Percentiles rank a stretch among this genome's conserved stretches.
phyloP scores from a whole-genome alignment of 768 basidiomycete genomes.

The Tricholoma matsutake region DNA sequence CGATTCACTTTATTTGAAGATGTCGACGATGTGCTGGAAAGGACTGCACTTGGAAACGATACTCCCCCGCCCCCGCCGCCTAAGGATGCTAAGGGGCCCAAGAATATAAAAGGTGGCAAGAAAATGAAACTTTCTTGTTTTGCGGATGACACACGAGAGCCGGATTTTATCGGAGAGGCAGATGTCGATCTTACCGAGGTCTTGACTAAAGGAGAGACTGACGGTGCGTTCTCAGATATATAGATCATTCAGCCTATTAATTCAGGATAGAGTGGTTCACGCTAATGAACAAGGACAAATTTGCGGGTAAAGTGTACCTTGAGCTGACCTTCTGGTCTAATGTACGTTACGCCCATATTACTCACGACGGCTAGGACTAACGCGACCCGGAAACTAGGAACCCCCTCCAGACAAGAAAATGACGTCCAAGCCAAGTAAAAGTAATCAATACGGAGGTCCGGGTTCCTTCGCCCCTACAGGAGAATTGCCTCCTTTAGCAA shows the following conservation, averaged over 20 bases:
- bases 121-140: conserved; percentile 83
- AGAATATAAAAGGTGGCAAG: conserved; percentile 66
- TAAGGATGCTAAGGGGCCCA: conserved; percentile 45
- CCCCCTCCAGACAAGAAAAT: conserved; percentile 72
- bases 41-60: conserved; percentile 36
- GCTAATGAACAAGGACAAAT: conserved; percentile 85
- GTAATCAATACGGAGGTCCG: conserved; percentile 71
- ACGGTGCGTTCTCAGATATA: conserved; percentile 59
- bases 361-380: neutral
- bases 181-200: conserved; percentile 87
- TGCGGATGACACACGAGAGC: conserved; percentile 94
- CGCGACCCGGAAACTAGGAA: conserved; percentile 45
- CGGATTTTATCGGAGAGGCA: conserved; percentile 91
- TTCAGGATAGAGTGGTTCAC: conserved; percentile 83
- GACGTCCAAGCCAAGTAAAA: conserved; percentile 45
- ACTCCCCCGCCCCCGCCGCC: conserved; percentile 71
- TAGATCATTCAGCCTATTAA: conserved; percentile 1
- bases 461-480: conserved; percentile 68
- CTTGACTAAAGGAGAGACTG: conserved; percentile 92
- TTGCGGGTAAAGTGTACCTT: conserved; percentile 92
- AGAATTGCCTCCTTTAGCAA: conserved; percentile 24
- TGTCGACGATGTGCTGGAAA: conserved; percentile 47
- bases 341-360: conserved; percentile 40
- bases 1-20: conserved; percentile 89
- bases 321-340: conserved; percentile 98